phyloP scores from a whole-genome alignment of 2,329 filamentous ascomycete genomes.

The Xylariaceae sp. region DNA sequence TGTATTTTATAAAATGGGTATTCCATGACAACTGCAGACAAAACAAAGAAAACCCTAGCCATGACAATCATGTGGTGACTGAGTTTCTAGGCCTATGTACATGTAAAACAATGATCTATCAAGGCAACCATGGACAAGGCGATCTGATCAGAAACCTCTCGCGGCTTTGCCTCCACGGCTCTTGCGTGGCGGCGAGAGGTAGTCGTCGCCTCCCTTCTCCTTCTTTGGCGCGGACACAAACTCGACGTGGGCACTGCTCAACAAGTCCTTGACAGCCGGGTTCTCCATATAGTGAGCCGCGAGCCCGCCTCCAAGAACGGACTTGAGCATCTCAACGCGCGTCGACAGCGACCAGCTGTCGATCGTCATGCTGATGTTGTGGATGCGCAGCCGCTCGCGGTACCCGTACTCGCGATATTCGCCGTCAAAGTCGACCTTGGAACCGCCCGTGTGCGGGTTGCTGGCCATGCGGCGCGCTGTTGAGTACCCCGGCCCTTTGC shows the following conservation, averaged over 20 bases:
- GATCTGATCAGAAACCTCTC: conserved; percentile 8
- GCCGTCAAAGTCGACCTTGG: conserved; percentile 35
- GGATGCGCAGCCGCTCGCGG: conserved; percentile 45
- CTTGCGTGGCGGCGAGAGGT: conserved; percentile 11
- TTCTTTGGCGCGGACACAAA: conserved; percentile 16
- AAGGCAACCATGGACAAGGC: no score
- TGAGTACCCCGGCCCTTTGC: conserved; percentile 51
- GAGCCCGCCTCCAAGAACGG: conserved; percentile 43
- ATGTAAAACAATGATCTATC: no score
- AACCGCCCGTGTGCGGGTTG: conserved; percentile 39
- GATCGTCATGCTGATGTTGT: conserved; percentile 40
- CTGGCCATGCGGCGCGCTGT: conserved; percentile 38
- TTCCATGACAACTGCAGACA: not conserved
- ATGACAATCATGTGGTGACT: no score
- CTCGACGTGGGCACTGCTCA: conserved; percentile 29
- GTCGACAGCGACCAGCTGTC: conserved; percentile 49
- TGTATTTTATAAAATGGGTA: not conserved
- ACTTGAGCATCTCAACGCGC: conserved; percentile 44
- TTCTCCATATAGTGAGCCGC: conserved; percentile 36
- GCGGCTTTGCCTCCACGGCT: conserved; percentile 12
- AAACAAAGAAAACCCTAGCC: no score
- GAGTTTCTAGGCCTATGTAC: no score
- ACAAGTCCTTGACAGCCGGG: conserved; percentile 31
- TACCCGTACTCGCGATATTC: conserved; percentile 48
- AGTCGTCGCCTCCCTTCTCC: conserved; percentile 5